Evolutionary conservation across 176 grass and related monocot species (phyloP).

Genomic region (Triticum dicoccoides): DNA sequence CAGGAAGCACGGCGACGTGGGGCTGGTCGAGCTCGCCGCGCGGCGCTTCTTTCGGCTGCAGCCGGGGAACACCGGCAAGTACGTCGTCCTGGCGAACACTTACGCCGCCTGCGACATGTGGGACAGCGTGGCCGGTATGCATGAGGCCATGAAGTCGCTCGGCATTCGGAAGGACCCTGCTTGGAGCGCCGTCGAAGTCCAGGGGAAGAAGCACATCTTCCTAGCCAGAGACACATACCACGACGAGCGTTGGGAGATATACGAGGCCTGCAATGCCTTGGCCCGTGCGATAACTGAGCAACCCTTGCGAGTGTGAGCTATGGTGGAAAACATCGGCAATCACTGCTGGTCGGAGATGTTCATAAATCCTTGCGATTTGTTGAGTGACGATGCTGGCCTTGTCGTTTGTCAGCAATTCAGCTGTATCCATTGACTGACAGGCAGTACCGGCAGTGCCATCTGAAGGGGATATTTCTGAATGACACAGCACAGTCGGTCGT

Average conservation of each 20-base stretch:
- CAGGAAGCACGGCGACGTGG: constrained; percentile 50
- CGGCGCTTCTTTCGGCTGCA: constrained; percentile 44
- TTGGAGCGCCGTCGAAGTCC: constrained; percentile 52
- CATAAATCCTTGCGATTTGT: neutral
- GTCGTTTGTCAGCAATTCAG: neutral
- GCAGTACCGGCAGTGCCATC: neutral
- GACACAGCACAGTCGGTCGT: neutral
- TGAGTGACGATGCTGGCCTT: neutral
- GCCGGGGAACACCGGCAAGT: constrained; percentile 50
- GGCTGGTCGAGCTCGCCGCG: constrained; percentile 39
- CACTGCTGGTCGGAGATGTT: neutral
- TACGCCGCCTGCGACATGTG: constrained; percentile 59
- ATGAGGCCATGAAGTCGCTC: constrained; percentile 41
- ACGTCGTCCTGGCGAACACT: constrained; percentile 51
- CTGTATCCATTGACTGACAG: neutral
- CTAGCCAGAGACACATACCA: constrained; percentile 49
- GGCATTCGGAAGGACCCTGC: constrained; percentile 51
- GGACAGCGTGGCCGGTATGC: constrained; percentile 40
- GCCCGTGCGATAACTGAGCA: constrained; percentile 21
- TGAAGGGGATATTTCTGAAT: neutral
- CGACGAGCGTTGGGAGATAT: constrained; percentile 42
- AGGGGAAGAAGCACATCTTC: constrained; percentile 40
- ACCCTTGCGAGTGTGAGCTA: neutral
- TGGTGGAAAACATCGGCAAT: neutral
- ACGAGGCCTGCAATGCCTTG: constrained; percentile 40